phyloP scores from a whole-genome alignment of 495 filamentous ascomycete species.

The Oidiodendron maius region DNA sequence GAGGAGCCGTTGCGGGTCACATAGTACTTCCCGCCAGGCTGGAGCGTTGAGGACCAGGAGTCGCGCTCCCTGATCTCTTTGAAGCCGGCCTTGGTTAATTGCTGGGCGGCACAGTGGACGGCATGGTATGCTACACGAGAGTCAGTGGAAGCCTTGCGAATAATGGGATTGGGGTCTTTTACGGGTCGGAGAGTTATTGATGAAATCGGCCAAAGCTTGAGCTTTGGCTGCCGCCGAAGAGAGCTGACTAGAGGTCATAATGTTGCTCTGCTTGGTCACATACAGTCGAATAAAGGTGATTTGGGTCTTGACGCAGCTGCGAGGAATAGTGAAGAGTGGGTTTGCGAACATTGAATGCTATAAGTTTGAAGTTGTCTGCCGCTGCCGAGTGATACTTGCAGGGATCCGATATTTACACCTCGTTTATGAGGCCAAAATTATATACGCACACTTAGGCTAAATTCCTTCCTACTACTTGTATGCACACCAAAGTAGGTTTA shows the following conservation, averaged over 20 bases:
- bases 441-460: too few species aligned
- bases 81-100: conserved; percentile 78
- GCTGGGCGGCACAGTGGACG: conserved; percentile 68
- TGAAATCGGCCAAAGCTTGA: conserved; percentile 84
- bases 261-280: background rate
- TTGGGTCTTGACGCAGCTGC: background rate
- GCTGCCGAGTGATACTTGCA: too few species aligned
- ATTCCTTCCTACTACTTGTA: too few species aligned
- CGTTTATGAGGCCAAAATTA: too few species aligned
- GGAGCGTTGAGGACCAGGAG: conserved; percentile 72
- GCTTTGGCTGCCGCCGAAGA: conserved; percentile 54
- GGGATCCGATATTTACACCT: too few species aligned
- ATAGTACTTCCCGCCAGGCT: conserved; percentile 91
- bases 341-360: conserved; percentile 12
- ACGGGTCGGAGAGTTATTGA: conserved; percentile 95
- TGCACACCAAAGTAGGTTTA: too few species aligned
- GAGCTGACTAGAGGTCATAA: conserved; percentile 13
- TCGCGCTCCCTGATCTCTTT: conserved; percentile 85
- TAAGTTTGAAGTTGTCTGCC: too few species aligned
- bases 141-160: conserved; percentile 11
- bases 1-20: conserved; percentile 92
- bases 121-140: conserved; percentile 96
- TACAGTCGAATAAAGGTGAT: conserved; percentile 1
- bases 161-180: conserved; percentile 20
- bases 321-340: background rate